phyloP scores from a whole-genome alignment of 2,329 filamentous ascomycete genomes.

The Curvularia lunata region DNA sequence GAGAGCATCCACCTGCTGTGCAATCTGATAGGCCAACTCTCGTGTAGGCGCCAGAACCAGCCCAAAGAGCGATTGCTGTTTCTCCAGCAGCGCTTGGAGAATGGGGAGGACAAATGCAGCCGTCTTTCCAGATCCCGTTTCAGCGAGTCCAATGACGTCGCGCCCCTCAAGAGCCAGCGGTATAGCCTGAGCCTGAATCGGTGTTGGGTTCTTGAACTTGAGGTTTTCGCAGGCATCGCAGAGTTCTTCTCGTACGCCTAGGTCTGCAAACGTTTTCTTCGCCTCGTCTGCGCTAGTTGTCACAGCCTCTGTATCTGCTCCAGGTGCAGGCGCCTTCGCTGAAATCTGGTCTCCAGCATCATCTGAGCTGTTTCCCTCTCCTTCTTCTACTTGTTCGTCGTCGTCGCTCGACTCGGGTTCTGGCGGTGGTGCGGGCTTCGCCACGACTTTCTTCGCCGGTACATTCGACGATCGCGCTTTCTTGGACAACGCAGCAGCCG shows the following conservation, averaged over 20 bases:
- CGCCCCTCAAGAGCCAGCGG: slow-evolving; percentile 78
- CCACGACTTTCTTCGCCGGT: slow-evolving; percentile 16
- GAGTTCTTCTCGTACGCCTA: slow-evolving; percentile 83
- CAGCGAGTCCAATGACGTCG: slow-evolving; percentile 91
- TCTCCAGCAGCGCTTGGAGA: slow-evolving; percentile 84
- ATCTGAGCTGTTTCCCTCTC: background rate
- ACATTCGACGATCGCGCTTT: slow-evolving; percentile 27
- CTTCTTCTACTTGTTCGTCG: slow-evolving; percentile 15
- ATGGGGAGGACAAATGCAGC: slow-evolving; percentile 94
- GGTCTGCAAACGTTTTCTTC: slow-evolving; percentile 70
- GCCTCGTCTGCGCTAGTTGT: slow-evolving; percentile 37
- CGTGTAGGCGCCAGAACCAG: slow-evolving; percentile 91
- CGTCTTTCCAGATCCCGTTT: slow-evolving; percentile 96
- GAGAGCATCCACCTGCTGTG: slow-evolving; percentile 83
- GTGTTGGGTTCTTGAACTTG: slow-evolving; percentile 83
- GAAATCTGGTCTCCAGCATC: background rate
- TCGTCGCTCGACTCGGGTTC: slow-evolving; percentile 38
- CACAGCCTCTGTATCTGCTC: slow-evolving; percentile 5
- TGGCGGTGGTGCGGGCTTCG: slow-evolving; percentile 23
- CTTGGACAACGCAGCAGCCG: slow-evolving; percentile 20
- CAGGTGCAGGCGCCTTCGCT: background rate
- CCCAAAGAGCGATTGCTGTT: slow-evolving; percentile 84
- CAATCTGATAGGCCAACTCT: slow-evolving; percentile 91
- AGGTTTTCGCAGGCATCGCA: slow-evolving; percentile 86
- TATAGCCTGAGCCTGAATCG: slow-evolving; percentile 87